Base-by-base conservation (phyloP, 495 filamentous ascomycete species). In the Neurospora sp. region DNA sequence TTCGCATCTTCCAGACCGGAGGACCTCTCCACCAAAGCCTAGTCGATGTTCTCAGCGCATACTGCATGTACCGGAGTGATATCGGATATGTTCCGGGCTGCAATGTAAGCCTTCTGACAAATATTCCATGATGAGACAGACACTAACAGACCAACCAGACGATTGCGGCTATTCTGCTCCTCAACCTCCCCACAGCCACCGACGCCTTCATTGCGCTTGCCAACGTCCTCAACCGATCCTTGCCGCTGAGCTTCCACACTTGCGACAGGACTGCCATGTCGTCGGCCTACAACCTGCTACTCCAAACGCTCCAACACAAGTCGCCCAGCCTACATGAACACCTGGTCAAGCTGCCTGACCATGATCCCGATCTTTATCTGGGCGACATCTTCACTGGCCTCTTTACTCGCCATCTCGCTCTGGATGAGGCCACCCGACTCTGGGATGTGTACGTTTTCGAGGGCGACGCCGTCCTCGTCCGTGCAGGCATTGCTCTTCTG, bases 361-460 rank as follows among this genome's bases (percentile, higher is more conserved):
- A 86, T 69, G 83, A 86, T 39, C 86, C 88, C 0, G 82, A 85
- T 21, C 76, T 80, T 3, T 90, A 88, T 71, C 84, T 90, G 13
- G 79, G 81, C 17, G 78, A 84, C 19, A 73, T 89, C 71, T 90
- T 90, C 74, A 79, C 83, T 10, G 81, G 83, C 40, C 81, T 89
- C 15, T 89, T 89, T 74, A 88, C 88, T 3, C 75, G 79, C n/a
- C 83, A 85, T 69, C 79, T 88, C 19, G 84, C 85, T 36, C 82
- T 97, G 4, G 95, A 97, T 75, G 87, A 91, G 71, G 89, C 89
- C 15, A 90, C 90, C 38, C 87, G 96, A 13, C 84, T 98, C 5
- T 98, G 93, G 94, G 96, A 99, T 78, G 92, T 97, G 36, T 96
- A 93, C 84, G 91, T 95, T 3, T 97, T 98, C 73, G 96, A 99